Conservation (phyloP, 257 asterid genomes). For the Rhazya stricta region DNA sequence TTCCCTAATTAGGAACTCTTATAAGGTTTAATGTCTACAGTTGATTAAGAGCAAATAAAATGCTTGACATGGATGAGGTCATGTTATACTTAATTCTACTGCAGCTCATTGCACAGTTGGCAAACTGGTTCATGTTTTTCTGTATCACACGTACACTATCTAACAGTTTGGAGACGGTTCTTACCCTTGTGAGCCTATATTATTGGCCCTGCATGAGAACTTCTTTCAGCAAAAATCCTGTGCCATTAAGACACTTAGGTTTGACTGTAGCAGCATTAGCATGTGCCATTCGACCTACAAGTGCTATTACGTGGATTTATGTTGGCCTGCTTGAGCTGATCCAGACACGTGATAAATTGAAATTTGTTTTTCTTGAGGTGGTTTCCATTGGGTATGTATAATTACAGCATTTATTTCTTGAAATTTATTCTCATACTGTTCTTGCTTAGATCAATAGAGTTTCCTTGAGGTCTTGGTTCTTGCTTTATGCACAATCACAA, state of each 20-base stretch:
- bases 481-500: neutral
- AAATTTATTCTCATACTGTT: neutral
- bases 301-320: constrained; percentile 88
- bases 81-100: constrained; percentile 49
- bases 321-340: constrained; percentile 67
- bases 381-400: constrained; percentile 71
- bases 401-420: constrained; percentile 1
- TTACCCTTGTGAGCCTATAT: constrained; percentile 75
- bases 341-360: constrained; percentile 43
- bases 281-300: constrained; percentile 91
- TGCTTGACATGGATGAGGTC: constrained; percentile 2
- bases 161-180: constrained; percentile 84
- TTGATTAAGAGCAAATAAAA: neutral
- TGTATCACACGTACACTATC: constrained; percentile 86
- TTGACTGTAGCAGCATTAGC: constrained; percentile 74
- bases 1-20: constrained; percentile 1
- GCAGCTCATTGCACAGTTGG: constrained; percentile 76
- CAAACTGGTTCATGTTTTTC: constrained; percentile 96
- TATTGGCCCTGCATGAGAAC: constrained; percentile 89
- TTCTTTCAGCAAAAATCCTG: constrained; percentile 28
- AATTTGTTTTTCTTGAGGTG: constrained; percentile 64
- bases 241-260: constrained; percentile 60
- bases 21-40: constrained; percentile 1
- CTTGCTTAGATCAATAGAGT: neutral
- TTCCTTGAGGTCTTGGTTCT: constrained; percentile 1